Evolutionary conservation across 2,329 filamentous ascomycete species (phyloP).

Genomic region (Penicillium sp.): DNA sequence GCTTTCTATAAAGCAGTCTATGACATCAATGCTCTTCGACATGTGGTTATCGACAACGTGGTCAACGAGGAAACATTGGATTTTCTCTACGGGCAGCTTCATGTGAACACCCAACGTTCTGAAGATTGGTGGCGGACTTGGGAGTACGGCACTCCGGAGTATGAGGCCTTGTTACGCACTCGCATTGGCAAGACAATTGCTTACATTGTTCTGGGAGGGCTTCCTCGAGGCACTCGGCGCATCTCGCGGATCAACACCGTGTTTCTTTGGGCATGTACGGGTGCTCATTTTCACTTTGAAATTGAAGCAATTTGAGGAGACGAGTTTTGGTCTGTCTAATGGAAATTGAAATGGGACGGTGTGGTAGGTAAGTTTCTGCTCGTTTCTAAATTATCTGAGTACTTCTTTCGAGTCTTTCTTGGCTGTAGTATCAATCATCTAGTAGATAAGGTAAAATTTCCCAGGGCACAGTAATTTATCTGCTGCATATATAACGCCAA

Average conservation of each 20-base stretch:
- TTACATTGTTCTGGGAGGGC: not conserved
- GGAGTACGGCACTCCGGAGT: not conserved
- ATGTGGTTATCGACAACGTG: not conserved
- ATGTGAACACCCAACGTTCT: not conserved
- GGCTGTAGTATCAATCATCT: too few relatives aligned
- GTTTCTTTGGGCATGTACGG: not conserved
- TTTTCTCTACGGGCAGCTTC: not conserved
- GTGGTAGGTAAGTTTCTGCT: too few relatives aligned
- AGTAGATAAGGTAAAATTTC: too few relatives aligned
- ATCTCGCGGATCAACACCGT: not conserved
- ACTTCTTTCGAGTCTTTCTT: too few relatives aligned
- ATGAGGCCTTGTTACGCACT: not conserved
- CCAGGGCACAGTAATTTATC: too few relatives aligned
- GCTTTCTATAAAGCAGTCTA: not conserved
- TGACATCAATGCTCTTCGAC: not conserved
- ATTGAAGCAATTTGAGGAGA: not conserved
- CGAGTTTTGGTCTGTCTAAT: too few relatives aligned
- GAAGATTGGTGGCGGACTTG: not conserved
- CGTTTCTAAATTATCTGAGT: too few relatives aligned
- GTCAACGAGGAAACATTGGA: not conserved
- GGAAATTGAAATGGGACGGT: too few relatives aligned
- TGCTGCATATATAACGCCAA: too few relatives aligned
- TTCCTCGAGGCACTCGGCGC: not conserved
- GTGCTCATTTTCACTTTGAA: not conserved
- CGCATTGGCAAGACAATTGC: not conserved